Conservation (phyloP, 805 yeast genomes). For the Wickerhamomyces sydowiorum region DNA sequence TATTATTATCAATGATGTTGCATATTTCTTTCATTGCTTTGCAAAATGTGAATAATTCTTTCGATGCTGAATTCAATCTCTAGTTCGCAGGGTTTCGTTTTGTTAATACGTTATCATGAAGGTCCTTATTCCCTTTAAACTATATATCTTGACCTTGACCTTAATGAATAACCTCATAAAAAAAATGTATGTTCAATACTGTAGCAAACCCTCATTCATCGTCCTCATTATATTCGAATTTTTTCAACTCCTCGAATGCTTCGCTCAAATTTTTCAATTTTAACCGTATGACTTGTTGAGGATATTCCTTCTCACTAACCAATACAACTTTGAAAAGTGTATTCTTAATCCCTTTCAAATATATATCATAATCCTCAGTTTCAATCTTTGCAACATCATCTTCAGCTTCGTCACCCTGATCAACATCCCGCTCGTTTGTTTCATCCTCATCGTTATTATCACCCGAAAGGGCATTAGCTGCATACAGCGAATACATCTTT, state of each 20-base stretch:
- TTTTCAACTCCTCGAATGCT: constrained; percentile 10
- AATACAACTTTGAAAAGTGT: constrained; percentile 15
- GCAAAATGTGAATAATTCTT: too few relatives aligned
- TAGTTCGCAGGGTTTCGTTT: too few relatives aligned
- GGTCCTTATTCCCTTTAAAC: too few relatives aligned
- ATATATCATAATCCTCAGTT: constrained; percentile 1
- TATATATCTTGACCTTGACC: too few relatives aligned
- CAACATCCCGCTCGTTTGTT: neutral
- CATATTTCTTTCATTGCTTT: too few relatives aligned
- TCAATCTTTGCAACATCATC: constrained; percentile 5
- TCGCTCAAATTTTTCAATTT: constrained; percentile 9
- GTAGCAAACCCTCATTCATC: neutral
- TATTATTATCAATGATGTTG: too few relatives aligned
- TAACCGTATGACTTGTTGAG: constrained; percentile 16
- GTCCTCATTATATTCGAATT: constrained; percentile 14
- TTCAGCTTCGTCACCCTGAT: neutral
- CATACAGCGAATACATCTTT: constrained; percentile 15
- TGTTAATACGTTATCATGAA: too few relatives aligned
- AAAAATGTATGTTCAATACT: too few relatives aligned
- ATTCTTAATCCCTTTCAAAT: neutral
- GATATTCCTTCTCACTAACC: constrained; percentile 19
- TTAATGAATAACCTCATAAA: too few relatives aligned
- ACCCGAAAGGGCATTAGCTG: constrained; percentile 2
- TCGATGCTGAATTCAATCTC: too few relatives aligned
- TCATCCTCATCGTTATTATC: neutral